Conservation (phyloP, 208 protist species). For the Plasmodiophora brassicae region DNA sequence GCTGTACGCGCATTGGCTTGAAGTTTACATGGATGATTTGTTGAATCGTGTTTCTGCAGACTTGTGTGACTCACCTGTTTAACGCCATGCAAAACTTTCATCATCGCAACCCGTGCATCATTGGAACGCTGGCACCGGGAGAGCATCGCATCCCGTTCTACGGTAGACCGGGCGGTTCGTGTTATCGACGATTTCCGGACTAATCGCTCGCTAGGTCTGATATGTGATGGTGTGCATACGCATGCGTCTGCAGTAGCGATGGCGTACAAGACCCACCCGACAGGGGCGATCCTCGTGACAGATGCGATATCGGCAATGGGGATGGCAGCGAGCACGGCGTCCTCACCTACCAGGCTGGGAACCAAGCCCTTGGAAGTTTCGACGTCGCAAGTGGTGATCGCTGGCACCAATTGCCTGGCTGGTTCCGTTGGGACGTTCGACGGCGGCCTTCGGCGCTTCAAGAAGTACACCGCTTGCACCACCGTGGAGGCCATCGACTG, state of each 20-base stretch:
- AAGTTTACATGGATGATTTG: neutral
- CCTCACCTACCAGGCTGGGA: neutral
- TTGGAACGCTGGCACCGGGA: conserved; percentile 19
- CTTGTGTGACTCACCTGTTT: conserved; percentile 37
- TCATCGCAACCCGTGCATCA: conserved; percentile 25
- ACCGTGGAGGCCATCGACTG: neutral
- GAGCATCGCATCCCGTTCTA: neutral
- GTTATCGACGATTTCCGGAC: neutral
- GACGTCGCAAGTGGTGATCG: neutral
- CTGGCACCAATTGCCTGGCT: neutral
- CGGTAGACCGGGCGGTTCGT: neutral
- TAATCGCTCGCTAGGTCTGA: neutral
- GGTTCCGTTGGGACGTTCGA: neutral
- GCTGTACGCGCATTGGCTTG: neutral
- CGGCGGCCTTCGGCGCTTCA: conserved; percentile 18
- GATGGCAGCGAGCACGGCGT: neutral
- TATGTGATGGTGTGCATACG: conserved; percentile 38
- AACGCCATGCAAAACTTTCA: conserved; percentile 41
- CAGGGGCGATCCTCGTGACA: conserved; percentile 16
- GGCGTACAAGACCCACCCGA: conserved; percentile 13
- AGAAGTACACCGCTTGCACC: neutral
- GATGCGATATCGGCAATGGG: conserved; percentile 40
- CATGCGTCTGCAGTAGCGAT: conserved; percentile 36
- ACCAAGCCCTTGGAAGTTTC: neutral
- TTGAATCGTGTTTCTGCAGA: neutral